phyloP scores from a whole-genome alignment of 129 eudicot species.

The carrot (Daucus carota) region DNA sequence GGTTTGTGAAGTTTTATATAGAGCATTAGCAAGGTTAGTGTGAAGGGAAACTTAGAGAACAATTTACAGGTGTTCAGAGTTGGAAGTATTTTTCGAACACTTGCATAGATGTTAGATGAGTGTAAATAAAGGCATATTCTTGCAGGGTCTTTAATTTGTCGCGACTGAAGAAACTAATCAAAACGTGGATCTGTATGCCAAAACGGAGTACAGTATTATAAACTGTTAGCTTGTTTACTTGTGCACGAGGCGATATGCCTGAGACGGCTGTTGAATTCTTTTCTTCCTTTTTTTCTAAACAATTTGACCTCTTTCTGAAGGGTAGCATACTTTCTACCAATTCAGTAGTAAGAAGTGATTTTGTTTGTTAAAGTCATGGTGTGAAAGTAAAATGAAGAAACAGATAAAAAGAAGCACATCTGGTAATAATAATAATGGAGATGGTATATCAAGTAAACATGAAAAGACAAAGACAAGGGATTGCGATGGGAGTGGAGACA shows the following conservation, averaged over 20 bases:
- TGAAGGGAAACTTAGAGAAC: not conserved
- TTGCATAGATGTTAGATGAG: not conserved
- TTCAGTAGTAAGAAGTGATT: too few relatives aligned
- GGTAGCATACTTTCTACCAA: too few relatives aligned
- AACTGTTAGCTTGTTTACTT: not conserved
- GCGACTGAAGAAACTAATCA: not conserved
- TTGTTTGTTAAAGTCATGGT: not conserved
- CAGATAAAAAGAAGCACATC: not conserved
- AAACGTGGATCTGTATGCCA: not conserved
- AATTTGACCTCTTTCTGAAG: constrained; percentile 2
- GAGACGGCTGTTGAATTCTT: not conserved
- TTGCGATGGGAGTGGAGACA: not conserved
- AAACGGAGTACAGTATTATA: not conserved
- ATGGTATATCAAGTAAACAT: not conserved
- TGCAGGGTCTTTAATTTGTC: constrained; percentile 11
- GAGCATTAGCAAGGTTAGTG: not conserved
- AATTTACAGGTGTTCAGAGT: not conserved
- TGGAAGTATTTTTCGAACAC: not conserved
- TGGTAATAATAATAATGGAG: not conserved
- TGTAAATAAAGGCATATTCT: not conserved
- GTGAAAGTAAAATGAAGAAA: not conserved
- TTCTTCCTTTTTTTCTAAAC: not conserved
- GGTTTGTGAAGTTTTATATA: not conserved
- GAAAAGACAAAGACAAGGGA: not conserved
- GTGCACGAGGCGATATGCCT: not conserved